Conservation (phyloP, 1,284 basidiomycete species). For the Tilletiopsis washingtonensis region DNA sequence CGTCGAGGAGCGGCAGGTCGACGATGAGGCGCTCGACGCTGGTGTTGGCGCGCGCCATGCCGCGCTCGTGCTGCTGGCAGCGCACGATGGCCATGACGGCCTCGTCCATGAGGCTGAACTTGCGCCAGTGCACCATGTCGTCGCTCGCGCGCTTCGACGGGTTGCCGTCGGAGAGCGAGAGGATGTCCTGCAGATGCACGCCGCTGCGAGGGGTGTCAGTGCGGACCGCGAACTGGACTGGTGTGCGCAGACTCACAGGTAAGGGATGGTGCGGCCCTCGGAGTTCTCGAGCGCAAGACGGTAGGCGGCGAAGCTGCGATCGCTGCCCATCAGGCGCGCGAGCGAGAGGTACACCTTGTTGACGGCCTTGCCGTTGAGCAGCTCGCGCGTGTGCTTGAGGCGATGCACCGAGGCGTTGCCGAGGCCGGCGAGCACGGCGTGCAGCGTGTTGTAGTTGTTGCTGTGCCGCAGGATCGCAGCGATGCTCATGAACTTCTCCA, state of each 20-base stretch:
- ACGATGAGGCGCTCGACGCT: slow-evolving; percentile 25
- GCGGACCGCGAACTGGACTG: not conserved
- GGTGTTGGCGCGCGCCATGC: not conserved
- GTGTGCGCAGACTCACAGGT: slow-evolving; percentile 9
- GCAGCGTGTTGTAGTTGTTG: slow-evolving; percentile 41
- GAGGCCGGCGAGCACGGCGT: slow-evolving; percentile 34
- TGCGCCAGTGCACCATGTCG: slow-evolving; percentile 37
- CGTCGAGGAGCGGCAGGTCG: slow-evolving; percentile 30
- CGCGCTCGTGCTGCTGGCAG: slow-evolving; percentile 29
- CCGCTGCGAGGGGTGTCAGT: too few species aligned
- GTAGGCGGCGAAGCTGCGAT: slow-evolving; percentile 32
- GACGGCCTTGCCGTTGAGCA: slow-evolving; percentile 29
- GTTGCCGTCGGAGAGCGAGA: slow-evolving; percentile 38
- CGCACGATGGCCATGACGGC: slow-evolving; percentile 32
- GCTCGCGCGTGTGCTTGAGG: slow-evolving; percentile 27
- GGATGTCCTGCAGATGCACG: slow-evolving; percentile 39
- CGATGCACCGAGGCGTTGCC: slow-evolving; percentile 35
- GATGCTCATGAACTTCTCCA: slow-evolving; percentile 41
- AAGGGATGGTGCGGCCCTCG: slow-evolving; percentile 33
- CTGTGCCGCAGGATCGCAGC: slow-evolving; percentile 28
- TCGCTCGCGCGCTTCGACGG: slow-evolving; percentile 23
- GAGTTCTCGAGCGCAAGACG: slow-evolving; percentile 36
- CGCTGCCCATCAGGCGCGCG: slow-evolving; percentile 31
- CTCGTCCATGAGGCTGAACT: slow-evolving; percentile 39
- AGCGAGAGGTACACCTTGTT: slow-evolving; percentile 32